A percentile compares a stretch with the other conserved stretches of the same genome.
Evolutionary conservation across 345 rosid genomes (phyloP).

Genomic region (Mangifera indica): DNA sequence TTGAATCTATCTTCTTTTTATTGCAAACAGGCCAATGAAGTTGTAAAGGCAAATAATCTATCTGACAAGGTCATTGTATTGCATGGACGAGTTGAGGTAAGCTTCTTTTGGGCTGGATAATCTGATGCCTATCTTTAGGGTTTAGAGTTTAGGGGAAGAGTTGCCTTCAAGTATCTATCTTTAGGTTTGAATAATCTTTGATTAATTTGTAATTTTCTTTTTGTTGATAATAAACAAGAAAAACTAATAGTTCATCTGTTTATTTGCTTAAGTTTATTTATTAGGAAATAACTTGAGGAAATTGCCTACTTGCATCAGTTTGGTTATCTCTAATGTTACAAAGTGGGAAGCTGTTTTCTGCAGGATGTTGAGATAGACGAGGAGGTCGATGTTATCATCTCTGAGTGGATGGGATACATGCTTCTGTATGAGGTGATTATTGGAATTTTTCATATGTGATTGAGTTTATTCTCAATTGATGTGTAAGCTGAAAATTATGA

Average conservation of each 20-base stretch:
- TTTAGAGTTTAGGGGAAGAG: background rate
- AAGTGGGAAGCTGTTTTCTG: slow-evolving; percentile 16
- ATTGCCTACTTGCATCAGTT: background rate
- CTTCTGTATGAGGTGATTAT: slow-evolving; percentile 86
- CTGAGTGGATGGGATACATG: slow-evolving; percentile 99
- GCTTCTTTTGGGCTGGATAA: slow-evolving; percentile 19
- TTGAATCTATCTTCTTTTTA: slow-evolving; percentile 23
- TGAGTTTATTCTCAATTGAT: background rate
- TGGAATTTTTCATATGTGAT: slow-evolving; percentile 19
- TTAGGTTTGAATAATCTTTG: background rate
- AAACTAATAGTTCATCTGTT: background rate
- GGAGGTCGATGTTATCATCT: slow-evolving; percentile 92
- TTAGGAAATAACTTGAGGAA: background rate
- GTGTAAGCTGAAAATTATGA: background rate
- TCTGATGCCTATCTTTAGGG: slow-evolving; percentile 14
- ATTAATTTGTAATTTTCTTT: background rate
- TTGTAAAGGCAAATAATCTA: slow-evolving; percentile 89
- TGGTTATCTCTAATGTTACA: background rate
- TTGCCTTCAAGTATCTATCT: background rate
- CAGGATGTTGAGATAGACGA: slow-evolving; percentile 96
- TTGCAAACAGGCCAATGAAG: slow-evolving; percentile 79
- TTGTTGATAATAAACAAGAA: too few relatives aligned
- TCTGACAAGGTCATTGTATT: slow-evolving; percentile 77
- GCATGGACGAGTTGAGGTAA: slow-evolving; percentile 97
- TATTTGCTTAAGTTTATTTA: background rate